A percentile compares a stretch with the other conserved stretches of the same genome.
These are phyloP conservation scores for Ganoderma resinaceum DNA, from an alignment of 1,284 basidiomycete genomes.

Conservation along the genomic window DNA sequence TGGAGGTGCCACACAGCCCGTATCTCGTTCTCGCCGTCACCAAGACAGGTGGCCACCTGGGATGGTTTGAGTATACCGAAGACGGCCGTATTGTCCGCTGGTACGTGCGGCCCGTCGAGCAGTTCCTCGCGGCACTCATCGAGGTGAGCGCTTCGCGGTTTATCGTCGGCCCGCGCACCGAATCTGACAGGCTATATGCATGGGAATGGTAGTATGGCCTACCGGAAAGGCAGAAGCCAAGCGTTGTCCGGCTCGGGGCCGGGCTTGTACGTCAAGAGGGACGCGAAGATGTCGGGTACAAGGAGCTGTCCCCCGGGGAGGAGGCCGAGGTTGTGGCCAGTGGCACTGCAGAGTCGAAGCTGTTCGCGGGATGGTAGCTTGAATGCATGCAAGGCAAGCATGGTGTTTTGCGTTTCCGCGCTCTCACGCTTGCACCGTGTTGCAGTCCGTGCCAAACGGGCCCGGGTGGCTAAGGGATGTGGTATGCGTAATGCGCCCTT, in stretches of 20 bases:
- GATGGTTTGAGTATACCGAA: slow-evolving; percentile 34
- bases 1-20: slow-evolving; percentile 29
- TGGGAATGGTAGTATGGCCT: slow-evolving; percentile 23
- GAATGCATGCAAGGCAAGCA: background rate
- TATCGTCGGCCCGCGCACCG: background rate
- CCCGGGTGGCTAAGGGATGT: background rate
- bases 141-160: slow-evolving; percentile 26
- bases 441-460: slow-evolving; percentile 2
- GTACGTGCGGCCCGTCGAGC: slow-evolving; percentile 36
- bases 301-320: slow-evolving; percentile 23
- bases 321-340: slow-evolving; percentile 28
- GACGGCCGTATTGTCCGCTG: slow-evolving; percentile 33
- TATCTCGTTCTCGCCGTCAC: slow-evolving; percentile 37
- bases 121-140: slow-evolving; percentile 35
- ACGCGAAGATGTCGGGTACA: slow-evolving; percentile 34
- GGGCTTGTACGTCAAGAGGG: slow-evolving; percentile 28
- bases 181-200: slow-evolving; percentile 10
- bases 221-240: slow-evolving; percentile 26
- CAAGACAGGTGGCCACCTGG: slow-evolving; percentile 37
- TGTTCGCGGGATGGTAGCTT: slow-evolving; percentile 35
- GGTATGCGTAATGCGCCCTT: slow-evolving; percentile 1
- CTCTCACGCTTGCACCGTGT: too few relatives aligned
- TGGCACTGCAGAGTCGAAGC: slow-evolving; percentile 32
- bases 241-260: slow-evolving; percentile 13
- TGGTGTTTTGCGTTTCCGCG: background rate